phyloP scores from a whole-genome alignment of 257 asterid species.

The Petunia secreta region DNA sequence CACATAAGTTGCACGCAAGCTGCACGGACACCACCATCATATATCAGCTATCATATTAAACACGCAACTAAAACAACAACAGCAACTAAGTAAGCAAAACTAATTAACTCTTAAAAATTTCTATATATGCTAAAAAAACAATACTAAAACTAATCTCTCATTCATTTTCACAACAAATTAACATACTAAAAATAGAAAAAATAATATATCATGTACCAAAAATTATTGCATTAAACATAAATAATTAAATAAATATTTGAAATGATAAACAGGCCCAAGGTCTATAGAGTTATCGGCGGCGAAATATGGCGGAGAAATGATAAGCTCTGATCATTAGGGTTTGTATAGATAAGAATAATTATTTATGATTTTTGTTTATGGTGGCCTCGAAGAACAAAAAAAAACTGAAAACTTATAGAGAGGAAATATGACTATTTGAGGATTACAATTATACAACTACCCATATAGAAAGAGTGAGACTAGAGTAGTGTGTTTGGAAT shows the following conservation, averaged over 20 bases:
- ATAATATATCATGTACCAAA: not conserved
- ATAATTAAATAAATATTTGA: not conserved
- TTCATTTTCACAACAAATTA: slow-evolving; percentile 11
- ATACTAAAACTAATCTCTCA: not conserved
- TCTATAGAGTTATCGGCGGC: too few species aligned
- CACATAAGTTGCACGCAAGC: too few species aligned
- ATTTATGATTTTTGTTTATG: too few species aligned
- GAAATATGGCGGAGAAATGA: too few species aligned
- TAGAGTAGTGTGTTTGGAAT: too few species aligned
- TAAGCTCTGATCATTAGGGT: too few species aligned
- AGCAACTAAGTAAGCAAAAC: not conserved
- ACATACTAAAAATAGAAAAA: not conserved
- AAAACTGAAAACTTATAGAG: too few species aligned
- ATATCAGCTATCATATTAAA: not conserved
- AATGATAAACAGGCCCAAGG: not conserved
- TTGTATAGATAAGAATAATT: too few species aligned
- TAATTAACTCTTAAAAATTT: slow-evolving; percentile 11
- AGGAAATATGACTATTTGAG: too few species aligned
- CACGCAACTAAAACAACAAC: not conserved
- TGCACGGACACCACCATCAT: not conserved
- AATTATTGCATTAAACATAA: not conserved
- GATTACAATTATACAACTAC: too few species aligned
- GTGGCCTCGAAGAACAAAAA: too few species aligned
- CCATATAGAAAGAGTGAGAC: too few species aligned
- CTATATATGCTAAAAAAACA: slow-evolving; percentile 14